Percentiles rank a stretch among this genome's conserved stretches.
These are phyloP conservation scores for Candida hungchunana DNA, from an alignment of 805 yeast species.

Conservation along the genomic window DNA sequence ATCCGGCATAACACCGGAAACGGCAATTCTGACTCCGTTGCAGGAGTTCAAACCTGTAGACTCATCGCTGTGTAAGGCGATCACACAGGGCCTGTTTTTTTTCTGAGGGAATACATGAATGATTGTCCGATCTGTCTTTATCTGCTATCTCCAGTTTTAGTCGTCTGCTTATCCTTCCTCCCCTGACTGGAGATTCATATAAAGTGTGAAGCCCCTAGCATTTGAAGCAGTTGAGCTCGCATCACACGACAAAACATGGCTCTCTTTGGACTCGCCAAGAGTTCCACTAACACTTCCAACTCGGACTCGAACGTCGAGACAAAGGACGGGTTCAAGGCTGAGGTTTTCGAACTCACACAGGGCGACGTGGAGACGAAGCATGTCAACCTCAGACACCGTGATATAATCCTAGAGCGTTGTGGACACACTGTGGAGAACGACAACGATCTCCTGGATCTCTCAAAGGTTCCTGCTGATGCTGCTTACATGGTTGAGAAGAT, in stretches of 20 bases:
- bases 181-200: no score
- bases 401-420: constrained; percentile 10
- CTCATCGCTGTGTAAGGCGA: no score
- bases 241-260: not conserved
- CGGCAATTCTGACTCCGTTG: no score
- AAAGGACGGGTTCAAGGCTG: constrained; percentile 4
- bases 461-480: constrained; percentile 15
- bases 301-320: constrained; percentile 2
- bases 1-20: no score
- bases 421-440: constrained; percentile 15
- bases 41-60: no score
- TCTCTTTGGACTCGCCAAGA: constrained; percentile 4
- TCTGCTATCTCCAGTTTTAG: no score
- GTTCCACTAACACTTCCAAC: constrained; percentile 5
- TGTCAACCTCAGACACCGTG: constrained; percentile 11
- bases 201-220: no score
- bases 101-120: no score
- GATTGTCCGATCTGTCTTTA: no score
- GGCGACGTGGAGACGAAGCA: constrained; percentile 10
- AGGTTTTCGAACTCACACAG: constrained; percentile 7
- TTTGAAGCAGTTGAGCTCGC: no score
- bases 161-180: no score
- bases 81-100: no score
- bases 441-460: constrained; percentile 17
- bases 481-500: constrained; percentile 35